Percentiles rank a stretch among this genome's conserved stretches.
Conservation (phyloP, 2,329 filamentous ascomycete species). For the Diaporthe ampelina region DNA sequence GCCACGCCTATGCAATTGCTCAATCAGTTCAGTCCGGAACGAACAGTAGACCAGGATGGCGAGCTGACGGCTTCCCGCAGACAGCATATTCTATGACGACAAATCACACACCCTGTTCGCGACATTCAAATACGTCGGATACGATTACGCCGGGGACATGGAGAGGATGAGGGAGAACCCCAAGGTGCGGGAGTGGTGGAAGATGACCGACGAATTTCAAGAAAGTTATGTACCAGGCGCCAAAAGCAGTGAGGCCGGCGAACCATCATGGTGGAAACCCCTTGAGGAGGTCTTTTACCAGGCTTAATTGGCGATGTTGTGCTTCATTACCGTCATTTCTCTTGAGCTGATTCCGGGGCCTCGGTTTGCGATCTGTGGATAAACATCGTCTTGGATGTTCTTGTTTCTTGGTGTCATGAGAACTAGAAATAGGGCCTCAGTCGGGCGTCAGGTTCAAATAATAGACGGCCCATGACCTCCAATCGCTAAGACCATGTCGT, state of each 20-base stretch:
- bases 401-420: neutral
- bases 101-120: constrained; percentile 76
- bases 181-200: constrained; percentile 84
- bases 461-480: constrained; percentile 21
- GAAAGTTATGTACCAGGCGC: no score
- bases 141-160: constrained; percentile 82
- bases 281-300: constrained; percentile 78
- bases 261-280: constrained; percentile 77
- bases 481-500: neutral
- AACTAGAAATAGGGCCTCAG: constrained; percentile 14
- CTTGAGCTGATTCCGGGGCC: neutral
- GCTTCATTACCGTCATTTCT: neutral
- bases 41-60: neutral
- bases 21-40: neutral
- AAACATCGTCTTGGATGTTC: constrained; percentile 13
- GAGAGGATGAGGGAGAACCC: constrained; percentile 79
- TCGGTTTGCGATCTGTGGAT: constrained; percentile 6
- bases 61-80: constrained; percentile 53
- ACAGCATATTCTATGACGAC: constrained; percentile 81
- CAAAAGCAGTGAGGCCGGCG: constrained; percentile 71
- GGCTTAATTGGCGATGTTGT: constrained; percentile 52
- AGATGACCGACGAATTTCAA: constrained; percentile 83
- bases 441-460: constrained; percentile 3
- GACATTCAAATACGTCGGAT: constrained; percentile 83
- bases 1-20: neutral